Base-by-base conservation (phyloP, 495 filamentous ascomycete genomes). In the Aspergillus sparsus region DNA sequence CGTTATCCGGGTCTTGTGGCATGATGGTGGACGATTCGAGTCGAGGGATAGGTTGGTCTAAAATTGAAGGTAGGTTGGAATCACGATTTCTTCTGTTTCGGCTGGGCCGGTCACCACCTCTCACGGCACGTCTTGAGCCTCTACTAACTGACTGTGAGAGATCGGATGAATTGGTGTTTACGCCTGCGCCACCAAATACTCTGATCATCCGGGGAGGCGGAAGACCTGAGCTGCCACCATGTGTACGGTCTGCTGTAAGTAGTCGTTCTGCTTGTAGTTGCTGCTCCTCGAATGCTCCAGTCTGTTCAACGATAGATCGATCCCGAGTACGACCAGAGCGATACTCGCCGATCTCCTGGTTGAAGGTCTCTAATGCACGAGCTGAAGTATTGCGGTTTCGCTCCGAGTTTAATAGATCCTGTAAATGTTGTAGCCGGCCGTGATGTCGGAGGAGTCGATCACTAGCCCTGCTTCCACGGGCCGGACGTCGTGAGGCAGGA, bases 401-500 rank as follows among this genome's bases (percentile, higher is more conserved):
- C 42, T 73, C 75, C 18, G 75, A 72, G 49, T 66, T 64, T 21
- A 79, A 53, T 27, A 80, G 37, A n/a, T 77, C 66, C 37, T 75
- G 79, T 27, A 82, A 64, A 60, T 80, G 69, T 10, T 71, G 69
- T 9, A 80, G 58, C 27, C 66, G 67, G n/a, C 39, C 42, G 57
- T 61, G 49, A 39, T 62, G 61, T 36, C 47, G 60, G 31, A 37
- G 52, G 36, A 62, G 65, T 51, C 53, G 65, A 46, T 69, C 67
- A 57, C 44, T 56, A 21, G 64, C 44, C 35, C 58, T 60, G 57
- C 49, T 57, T 31, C 64, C 49, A 58, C 69, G 68, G 61, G 67
- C 59, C 34, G 64, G 47, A 36, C 74, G 76, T 53, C 75, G 79
- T 55, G 79, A 80, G 51, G 82, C 76, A 44, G 81, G 75, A 54